A percentile compares a stretch with the other conserved stretches of the same genome.
These are phyloP conservation scores for Exutisphaerella laricina DNA, from an alignment of 2,329 filamentous ascomycete species.

Conservation along the genomic window DNA sequence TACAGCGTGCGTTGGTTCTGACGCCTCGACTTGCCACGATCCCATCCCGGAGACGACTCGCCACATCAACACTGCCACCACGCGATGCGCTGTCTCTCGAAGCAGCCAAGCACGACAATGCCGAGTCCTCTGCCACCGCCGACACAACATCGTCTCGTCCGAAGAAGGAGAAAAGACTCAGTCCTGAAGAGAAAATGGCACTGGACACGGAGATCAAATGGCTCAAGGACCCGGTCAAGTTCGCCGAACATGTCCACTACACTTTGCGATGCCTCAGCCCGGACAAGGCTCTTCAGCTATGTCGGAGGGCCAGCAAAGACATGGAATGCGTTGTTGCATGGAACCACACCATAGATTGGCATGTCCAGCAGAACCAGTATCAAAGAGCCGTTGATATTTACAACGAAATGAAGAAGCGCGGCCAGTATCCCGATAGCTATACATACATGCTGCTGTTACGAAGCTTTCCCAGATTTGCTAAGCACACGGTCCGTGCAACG, in stretches of 20 bases:
- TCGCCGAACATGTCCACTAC: conserved; percentile 61
- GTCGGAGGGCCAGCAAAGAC: conserved; percentile 62
- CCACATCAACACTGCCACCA: conserved; percentile 4
- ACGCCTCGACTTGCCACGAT: conserved; percentile 18
- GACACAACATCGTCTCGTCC: background rate
- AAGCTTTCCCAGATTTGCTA: conserved; percentile 52
- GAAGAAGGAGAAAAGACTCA: background rate
- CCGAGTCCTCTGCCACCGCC: background rate
- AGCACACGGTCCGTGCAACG: background rate
- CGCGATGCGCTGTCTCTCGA: background rate
- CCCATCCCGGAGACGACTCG: conserved; percentile 8
- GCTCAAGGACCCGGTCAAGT: conserved; percentile 64
- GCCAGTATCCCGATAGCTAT: conserved; percentile 68
- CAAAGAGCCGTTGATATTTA: conserved; percentile 70
- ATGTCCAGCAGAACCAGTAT: conserved; percentile 56
- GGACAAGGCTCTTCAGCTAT: conserved; percentile 62
- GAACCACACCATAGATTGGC: conserved; percentile 77
- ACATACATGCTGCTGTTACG: conserved; percentile 81
- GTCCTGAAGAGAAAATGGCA: conserved; percentile 21
- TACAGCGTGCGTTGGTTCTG: conserved; percentile 19
- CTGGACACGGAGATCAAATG: conserved; percentile 55
- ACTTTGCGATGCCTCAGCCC: conserved; percentile 55
- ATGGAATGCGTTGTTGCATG: conserved; percentile 69
- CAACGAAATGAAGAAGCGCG: conserved; percentile 99
- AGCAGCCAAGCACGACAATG: too few relatives aligned